Conservation (phyloP, 805 yeast genomes). For the Tetrapisispora fleetii region DNA sequence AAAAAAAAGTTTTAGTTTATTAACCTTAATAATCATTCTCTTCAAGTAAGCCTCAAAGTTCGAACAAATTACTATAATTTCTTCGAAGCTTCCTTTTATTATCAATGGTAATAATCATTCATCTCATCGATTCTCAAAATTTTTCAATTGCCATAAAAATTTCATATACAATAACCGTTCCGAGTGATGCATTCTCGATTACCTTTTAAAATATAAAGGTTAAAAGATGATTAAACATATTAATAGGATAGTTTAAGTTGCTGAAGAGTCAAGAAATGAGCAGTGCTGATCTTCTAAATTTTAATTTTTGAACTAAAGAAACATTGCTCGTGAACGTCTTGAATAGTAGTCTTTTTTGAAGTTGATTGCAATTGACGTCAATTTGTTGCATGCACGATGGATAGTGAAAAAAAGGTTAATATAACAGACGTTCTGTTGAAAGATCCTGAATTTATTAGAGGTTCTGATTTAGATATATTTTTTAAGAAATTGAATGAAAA, state of each 20-base stretch:
- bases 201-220: background rate
- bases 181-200: background rate
- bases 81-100: background rate
- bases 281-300: too few species aligned
- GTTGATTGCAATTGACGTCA: background rate
- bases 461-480: slow-evolving; percentile 27
- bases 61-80: background rate
- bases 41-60: background rate
- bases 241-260: too few species aligned
- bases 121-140: slow-evolving; percentile 1
- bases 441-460: slow-evolving; percentile 25
- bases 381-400: background rate
- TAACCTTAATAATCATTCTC: background rate
- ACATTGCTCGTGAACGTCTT: too few species aligned
- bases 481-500: slow-evolving; percentile 18
- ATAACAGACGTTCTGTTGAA: slow-evolving; percentile 11
- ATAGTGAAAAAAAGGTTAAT: background rate
- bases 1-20: too few species aligned
- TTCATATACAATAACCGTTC: background rate
- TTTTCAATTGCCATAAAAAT: background rate
- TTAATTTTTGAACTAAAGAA: too few species aligned
- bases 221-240: too few species aligned
- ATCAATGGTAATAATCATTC: background rate
- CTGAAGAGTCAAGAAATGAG: too few species aligned
- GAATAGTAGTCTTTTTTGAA: too few species aligned